These are phyloP conservation scores for Russula olivacea DNA, from an alignment of 768 basidiomycete genomes.

Conservation along the genomic window DNA sequence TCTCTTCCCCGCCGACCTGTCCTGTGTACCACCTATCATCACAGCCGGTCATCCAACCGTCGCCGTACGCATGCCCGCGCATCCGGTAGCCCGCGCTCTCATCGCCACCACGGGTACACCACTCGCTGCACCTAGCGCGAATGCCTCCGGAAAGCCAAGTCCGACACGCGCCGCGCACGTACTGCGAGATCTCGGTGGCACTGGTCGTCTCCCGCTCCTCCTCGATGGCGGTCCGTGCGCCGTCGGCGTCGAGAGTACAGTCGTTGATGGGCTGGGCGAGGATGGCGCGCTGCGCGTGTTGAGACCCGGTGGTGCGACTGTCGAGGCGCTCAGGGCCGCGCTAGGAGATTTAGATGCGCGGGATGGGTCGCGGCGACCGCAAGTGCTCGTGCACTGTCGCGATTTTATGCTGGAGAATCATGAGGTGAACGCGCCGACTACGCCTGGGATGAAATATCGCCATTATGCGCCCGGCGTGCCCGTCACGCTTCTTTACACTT, in stretches of 20 bases:
- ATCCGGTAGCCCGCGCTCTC: constrained; percentile 86
- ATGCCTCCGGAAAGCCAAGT: constrained; percentile 89
- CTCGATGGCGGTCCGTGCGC: constrained; percentile 89
- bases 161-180: constrained; percentile 90
- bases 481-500: constrained; percentile 64
- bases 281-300: constrained; percentile 77
- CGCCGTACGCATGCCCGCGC: constrained; percentile 90
- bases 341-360: constrained; percentile 33
- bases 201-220: constrained; percentile 54
- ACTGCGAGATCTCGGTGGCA: constrained; percentile 65
- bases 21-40: constrained; percentile 62
- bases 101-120: constrained; percentile 71
- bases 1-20: constrained; percentile 70
- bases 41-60: constrained; percentile 78
- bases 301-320: constrained; percentile 87
- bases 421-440: constrained; percentile 80
- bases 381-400: constrained; percentile 70
- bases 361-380: constrained; percentile 9
- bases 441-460: constrained; percentile 98
- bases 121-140: constrained; percentile 92
- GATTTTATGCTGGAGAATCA: constrained; percentile 60
- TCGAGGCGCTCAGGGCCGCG: constrained; percentile 73
- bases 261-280: constrained; percentile 76
- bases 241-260: constrained; percentile 93
- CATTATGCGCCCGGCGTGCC: constrained; percentile 93